Evolutionary conservation across 2,329 filamentous ascomycete species (phyloP), one percentile per base, ranked within the genome.

Genomic region (Talaromyces piceae): DNA sequence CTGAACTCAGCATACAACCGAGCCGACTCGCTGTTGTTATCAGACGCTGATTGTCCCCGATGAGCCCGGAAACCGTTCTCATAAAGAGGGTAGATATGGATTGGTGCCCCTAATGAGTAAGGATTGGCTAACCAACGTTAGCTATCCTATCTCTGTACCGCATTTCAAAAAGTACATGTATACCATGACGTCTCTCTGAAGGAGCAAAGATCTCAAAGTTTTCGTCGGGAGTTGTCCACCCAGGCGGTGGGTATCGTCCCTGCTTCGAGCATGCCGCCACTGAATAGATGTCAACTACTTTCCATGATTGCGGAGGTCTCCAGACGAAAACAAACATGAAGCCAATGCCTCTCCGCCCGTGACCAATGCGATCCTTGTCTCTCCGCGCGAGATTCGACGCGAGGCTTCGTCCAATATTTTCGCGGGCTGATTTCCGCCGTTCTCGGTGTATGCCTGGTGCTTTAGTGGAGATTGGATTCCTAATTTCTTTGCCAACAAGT

Each of bases 51-150:
- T 58, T 86, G 83, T 1, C 68, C 62, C 1, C 75, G 70, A 55
- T 79, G 70, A 0, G 81, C 81, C 27, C 82, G 73, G 49, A 83
- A 81, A 0, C 68, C 79, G 55, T 83, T 84, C 57, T 86, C 83
- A 58, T 84, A 86, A 0, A 87, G 60, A 0, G 83, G 82, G 58
- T 87, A 87, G 0, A 86, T 71, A 27, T 87, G 83, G 9, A 86
- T 82, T 0, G 83, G 82, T 0, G 79, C 72, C 0, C 82, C 82
- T 9, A 86, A 77, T 2, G 70, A 70, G 58, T 86, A 82, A 2
- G 69, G 67, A 1, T 76, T 73, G 1, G 80, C 82, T 11, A 25
- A 25, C 2, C 7, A 11, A 20, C 25, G n/a, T 43, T 43, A 43
- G 33, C 33, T 4, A 43, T n/a, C n/a, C 11, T 25, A 25, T 25